Evolutionary conservation across 2,329 filamentous ascomycete genomes (phyloP).

Genomic region (Colletotrichum tropicale): DNA sequence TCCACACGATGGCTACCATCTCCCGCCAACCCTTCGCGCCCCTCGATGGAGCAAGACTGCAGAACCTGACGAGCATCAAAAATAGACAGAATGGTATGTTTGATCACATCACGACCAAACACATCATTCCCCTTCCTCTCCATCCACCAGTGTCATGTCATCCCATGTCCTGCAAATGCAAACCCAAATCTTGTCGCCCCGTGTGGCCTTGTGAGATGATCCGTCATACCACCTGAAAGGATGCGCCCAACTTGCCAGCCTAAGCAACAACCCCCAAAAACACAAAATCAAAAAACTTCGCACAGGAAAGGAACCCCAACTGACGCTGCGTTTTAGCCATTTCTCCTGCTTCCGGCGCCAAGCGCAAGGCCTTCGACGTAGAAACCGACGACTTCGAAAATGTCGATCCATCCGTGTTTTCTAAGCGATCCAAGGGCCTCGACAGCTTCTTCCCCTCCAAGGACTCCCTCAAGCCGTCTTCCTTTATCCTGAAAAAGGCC

Average conservation of each 20-base stretch:
- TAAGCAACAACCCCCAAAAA: neutral
- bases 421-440: slow-evolving; percentile 63
- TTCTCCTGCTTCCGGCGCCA: slow-evolving; percentile 44
- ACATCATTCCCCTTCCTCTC: neutral
- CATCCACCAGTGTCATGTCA: neutral
- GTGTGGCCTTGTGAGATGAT: neutral
- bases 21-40: slow-evolving; percentile 78
- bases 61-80: slow-evolving; percentile 75
- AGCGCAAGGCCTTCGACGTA: slow-evolving; percentile 62
- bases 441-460: slow-evolving; percentile 44
- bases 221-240: neutral
- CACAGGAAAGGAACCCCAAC: neutral
- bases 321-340: slow-evolving; percentile 38
- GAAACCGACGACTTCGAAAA: slow-evolving; percentile 64
- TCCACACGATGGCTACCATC: slow-evolving; percentile 55
- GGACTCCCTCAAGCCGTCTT: slow-evolving; percentile 53
- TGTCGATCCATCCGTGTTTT: slow-evolving; percentile 60
- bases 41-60: slow-evolving; percentile 71
- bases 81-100: slow-evolving; percentile 76
- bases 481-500: slow-evolving; percentile 50
- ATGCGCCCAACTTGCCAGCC: slow-evolving; percentile 3
- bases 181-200: neutral
- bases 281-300: neutral
- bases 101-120: neutral
- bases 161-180: neutral